Conservation (phyloP, 495 filamentous ascomycete species). For the Trichoderma parareesei region DNA sequence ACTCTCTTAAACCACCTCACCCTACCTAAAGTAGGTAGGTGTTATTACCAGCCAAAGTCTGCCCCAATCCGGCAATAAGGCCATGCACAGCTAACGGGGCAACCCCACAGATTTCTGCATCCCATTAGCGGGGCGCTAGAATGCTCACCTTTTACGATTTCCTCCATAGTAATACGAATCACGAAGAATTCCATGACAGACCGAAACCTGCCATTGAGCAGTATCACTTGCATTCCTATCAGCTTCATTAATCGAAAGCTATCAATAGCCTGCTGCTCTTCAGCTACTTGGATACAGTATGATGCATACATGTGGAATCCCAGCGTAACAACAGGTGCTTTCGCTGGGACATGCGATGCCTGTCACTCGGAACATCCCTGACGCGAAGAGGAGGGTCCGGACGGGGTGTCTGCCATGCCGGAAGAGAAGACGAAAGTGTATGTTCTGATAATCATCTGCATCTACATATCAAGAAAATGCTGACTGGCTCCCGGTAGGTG, state of each 20-base stretch:
- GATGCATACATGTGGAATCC: too few relatives aligned
- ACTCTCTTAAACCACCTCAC: neutral
- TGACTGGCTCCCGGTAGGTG: neutral
- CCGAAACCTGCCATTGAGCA: too few relatives aligned
- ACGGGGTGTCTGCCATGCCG: neutral
- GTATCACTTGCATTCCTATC: too few relatives aligned
- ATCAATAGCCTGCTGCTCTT: too few relatives aligned
- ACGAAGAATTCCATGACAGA: too few relatives aligned
- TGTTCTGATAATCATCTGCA: neutral
- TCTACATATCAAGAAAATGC: neutral
- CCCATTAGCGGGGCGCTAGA: conserved; percentile 6
- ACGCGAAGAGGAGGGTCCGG: neutral
- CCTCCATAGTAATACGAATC: neutral
- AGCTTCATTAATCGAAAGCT: too few relatives aligned
- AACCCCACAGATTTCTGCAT: neutral
- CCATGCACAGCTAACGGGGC: conserved; percentile 7
- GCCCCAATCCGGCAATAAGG: neutral
- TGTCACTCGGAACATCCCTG: conserved; percentile 5
- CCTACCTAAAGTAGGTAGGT: neutral
- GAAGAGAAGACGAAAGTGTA: neutral
- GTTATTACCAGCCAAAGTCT: neutral
- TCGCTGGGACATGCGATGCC: neutral
- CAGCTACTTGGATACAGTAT: too few relatives aligned
- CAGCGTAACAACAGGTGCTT: too few relatives aligned
- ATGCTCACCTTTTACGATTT: neutral